phyloP scores from a whole-genome alignment of 306 rosid species.

The Argentina anserina region DNA sequence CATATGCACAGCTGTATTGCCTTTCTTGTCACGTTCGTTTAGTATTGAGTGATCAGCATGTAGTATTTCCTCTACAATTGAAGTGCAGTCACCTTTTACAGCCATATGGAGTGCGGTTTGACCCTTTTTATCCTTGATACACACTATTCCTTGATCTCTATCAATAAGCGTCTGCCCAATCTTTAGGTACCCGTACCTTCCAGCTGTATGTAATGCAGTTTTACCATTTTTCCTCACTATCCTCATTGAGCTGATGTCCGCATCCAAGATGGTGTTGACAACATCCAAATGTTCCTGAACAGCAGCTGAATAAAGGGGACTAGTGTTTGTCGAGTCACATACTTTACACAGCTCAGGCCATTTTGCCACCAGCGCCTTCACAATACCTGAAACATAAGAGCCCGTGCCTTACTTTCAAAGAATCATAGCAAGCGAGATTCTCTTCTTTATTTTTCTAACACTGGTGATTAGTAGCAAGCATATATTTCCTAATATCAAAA shows the following conservation, averaged over 20 bases:
- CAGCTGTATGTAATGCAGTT: constrained; percentile 81
- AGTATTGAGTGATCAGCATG: constrained; percentile 51
- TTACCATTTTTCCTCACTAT: constrained; percentile 90
- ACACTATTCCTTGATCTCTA: constrained; percentile 60
- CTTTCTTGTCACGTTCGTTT: constrained; percentile 90
- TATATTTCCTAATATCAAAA: not conserved
- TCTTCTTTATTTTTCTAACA: not conserved
- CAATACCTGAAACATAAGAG: constrained; percentile 53
- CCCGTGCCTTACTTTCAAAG: constrained; percentile 6
- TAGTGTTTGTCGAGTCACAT: constrained; percentile 76
- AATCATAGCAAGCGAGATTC: not conserved
- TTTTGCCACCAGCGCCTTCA: constrained; percentile 52
- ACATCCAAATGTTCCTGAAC: constrained; percentile 74
- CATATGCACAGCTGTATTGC: constrained; percentile 83
- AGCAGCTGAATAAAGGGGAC: constrained; percentile 88
- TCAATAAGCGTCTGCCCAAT: constrained; percentile 60
- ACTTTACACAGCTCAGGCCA: constrained; percentile 76
- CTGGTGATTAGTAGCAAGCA: not conserved
- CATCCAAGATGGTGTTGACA: constrained; percentile 78
- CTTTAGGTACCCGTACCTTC: constrained; percentile 58
- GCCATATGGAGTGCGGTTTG: constrained; percentile 99
- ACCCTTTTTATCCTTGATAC: constrained; percentile 84
- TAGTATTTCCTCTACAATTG: constrained; percentile 70
- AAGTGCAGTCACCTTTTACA: constrained; percentile 70
- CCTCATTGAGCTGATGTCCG: constrained; percentile 50